Evolutionary conservation across 345 rosid genomes (phyloP).

Genomic region (Lepidium sativum): DNA sequence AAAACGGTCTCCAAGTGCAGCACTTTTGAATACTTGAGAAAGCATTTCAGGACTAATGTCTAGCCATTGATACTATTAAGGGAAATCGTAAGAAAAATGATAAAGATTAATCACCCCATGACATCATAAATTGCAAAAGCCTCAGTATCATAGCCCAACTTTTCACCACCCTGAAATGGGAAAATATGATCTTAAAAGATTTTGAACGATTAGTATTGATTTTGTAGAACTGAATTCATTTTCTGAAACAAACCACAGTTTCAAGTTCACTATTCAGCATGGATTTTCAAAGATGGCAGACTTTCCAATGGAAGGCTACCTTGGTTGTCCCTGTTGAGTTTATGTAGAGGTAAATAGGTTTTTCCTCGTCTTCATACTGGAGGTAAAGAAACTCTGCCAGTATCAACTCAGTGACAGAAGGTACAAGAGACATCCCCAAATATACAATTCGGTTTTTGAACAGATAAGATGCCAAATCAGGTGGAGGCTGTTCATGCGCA

Average conservation of each 20-base stretch:
- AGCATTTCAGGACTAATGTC: not conserved
- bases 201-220: not conserved
- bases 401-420: slow-evolving; percentile 78
- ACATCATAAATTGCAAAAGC: slow-evolving; percentile 89
- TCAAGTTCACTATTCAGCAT: not conserved
- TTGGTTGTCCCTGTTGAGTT: slow-evolving; percentile 93
- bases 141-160: slow-evolving; percentile 84
- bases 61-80: not conserved
- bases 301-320: slow-evolving; percentile 33
- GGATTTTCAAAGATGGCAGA: not conserved
- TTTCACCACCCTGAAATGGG: slow-evolving; percentile 35
- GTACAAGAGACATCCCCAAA: slow-evolving; percentile 94
- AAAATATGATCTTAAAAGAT: not conserved
- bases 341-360: slow-evolving; percentile 85
- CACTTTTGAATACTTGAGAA: not conserved
- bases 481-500: slow-evolving; percentile 90
- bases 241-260: not conserved
- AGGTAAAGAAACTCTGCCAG: slow-evolving; percentile 89
- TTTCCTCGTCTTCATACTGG: slow-evolving; percentile 65
- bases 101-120: slow-evolving; percentile 51
- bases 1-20: not conserved
- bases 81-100: not conserved
- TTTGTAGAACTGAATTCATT: not conserved
- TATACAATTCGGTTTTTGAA: slow-evolving; percentile 78
- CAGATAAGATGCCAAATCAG: slow-evolving; percentile 80